phyloP scores from a whole-genome alignment of 768 basidiomycete species.

The Boletales sp. region DNA sequence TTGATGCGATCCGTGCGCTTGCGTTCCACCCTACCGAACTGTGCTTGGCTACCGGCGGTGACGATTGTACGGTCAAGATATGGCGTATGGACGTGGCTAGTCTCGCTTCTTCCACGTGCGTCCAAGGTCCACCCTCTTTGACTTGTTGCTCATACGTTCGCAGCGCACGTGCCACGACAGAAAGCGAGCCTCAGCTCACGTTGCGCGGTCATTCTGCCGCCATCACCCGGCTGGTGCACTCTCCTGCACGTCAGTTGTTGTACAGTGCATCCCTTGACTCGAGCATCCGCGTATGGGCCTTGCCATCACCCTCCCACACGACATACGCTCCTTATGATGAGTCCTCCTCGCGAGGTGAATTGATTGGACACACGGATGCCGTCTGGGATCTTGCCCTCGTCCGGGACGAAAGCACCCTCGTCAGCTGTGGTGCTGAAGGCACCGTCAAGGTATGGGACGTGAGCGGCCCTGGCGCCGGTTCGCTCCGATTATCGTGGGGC shows the following conservation, averaged over 20 bases:
- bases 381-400: conserved; percentile 94
- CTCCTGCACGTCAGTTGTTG: conserved; percentile 69
- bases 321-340: conserved; percentile 92
- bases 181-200: conserved; percentile 90
- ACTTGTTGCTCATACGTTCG: conserved; percentile 6
- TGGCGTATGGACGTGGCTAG: conserved; percentile 85
- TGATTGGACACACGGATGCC: conserved; percentile 92
- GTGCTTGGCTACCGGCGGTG: conserved; percentile 88
- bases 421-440: conserved; percentile 90
- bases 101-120: conserved; percentile 75
- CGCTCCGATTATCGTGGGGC: conserved; percentile 74
- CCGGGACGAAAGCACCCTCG: conserved; percentile 77
- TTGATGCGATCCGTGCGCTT: conserved; percentile 88
- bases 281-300: conserved; percentile 87
- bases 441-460: conserved; percentile 93
- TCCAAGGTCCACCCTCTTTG: conserved; percentile 17
- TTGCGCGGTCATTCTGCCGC: conserved; percentile 90
- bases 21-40: conserved; percentile 86
- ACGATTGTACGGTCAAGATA: conserved; percentile 93
- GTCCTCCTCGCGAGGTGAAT: conserved; percentile 66
- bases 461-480: conserved; percentile 54
- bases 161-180: conserved; percentile 71
- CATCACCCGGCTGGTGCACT: conserved; percentile 81
- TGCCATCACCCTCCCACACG: conserved; percentile 73
- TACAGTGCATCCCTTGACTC: conserved; percentile 94